Base-by-base conservation (phyloP, 169 alveolate species). In the Perkinsus marinus region DNA sequence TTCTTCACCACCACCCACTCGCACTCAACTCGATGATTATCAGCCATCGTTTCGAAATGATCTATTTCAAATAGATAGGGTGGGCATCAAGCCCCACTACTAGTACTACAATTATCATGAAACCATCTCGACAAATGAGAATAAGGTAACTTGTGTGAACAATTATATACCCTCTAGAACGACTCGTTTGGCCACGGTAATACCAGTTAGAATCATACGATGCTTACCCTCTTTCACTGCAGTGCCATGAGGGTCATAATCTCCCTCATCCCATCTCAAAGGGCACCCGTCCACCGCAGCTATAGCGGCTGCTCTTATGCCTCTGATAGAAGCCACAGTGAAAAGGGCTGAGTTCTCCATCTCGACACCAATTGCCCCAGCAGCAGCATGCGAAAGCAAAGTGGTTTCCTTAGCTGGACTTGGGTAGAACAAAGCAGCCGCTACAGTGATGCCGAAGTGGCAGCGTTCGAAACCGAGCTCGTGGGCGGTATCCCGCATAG, bases 401-500 rank as follows among this genome's bases (percentile, higher is more conserved):
- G 79, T 57, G 26, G 79, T 57, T 16, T 57, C 79, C 79, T 57
- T 57, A 26, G 79, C 79, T 30, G 79, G 79, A 26, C 79, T 57
- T 13, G 79, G 79, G 34, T 57, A 57, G 79, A 57, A 57, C 36
- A 13, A 57, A 7, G 79, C 79, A 26, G 79, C 79, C 22, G 79
- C 79, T 26, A 57, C 79, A 57, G 79, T 57, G 79, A 57, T 57
- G 22, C 79, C 79, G 79, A 57, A 57, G 22, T 57, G 79, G 79
- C 79, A 57, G 79, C 79, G 79, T 16, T 57, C 79, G 79, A 57
- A 57, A 2, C 79, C 79, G 22, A 92, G 92, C 90, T 91, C 93
- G 34, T 91, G 43, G 17, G 95, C 95, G 26, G 92, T 57, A 89
- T 93, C 91, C 34, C 90, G 47, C 90, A 93, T 57, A 0, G 92